Base-by-base conservation (phyloP, 148 eudicot genomes). In the Dianthus caryophyllus region DNA sequence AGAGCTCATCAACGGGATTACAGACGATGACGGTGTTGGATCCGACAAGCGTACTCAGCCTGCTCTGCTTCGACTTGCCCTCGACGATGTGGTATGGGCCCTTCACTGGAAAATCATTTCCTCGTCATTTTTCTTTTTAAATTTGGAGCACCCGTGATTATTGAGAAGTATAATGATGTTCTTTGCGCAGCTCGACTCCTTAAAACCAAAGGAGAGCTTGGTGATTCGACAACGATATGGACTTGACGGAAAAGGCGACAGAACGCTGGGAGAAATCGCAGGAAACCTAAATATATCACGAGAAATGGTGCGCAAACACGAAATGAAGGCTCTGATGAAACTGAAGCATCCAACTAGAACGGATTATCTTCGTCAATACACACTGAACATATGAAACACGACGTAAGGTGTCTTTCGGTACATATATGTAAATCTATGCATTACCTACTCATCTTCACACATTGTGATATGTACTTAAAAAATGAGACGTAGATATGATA, bases 301-400 rank as follows among this genome's bases (percentile, higher is more conserved):
- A 77, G 97, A 94, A 83, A 94, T 94, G 98, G 98, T 94, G 16
- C 69, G 96, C 57, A 94, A 94, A 71, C 96, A 94, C 50, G 98
- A 94, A 80, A 81, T 87, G 71, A 94, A 90, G 78, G 98, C 97
- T 62, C 76, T 94, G 48, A 86, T 90, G 96, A 94, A 94, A 82
- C 97, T 94, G 61, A 90, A 88, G 84, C 97, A 86, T 78, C 97
- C 98, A 48, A 71, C 96, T 73, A 87, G 98, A 49, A 81, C 82
- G 36, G 92, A 90, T 73, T 90, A 90, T 73, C 84, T 94, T 55
- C 95, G 90, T 36, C 84, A 71, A 29, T 78, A 90, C 79, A 70
- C 88, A 43, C 67, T 64, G 76, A 86, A 74, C 82, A 33, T 2
- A 80, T 58, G 27, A 46, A 58, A 64, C 8, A 14, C 36, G 11